Conservation (phyloP, 345 rosid genomes). For the Dimocarpus longan region DNA sequence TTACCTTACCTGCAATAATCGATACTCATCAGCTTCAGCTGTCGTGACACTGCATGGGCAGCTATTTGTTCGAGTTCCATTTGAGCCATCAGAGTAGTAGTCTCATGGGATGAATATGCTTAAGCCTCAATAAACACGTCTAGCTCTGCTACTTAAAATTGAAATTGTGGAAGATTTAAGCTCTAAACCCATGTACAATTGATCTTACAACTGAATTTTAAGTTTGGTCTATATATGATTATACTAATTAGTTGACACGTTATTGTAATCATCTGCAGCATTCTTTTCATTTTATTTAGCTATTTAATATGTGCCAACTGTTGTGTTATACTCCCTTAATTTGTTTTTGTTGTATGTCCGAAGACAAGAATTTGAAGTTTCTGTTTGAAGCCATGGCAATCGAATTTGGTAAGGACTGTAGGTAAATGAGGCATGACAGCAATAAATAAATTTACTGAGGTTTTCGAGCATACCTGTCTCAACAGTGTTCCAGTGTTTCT, state of each 20-base stretch:
- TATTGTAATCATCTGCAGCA: not conserved
- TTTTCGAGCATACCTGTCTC: no score
- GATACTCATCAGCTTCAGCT: constrained; percentile 71
- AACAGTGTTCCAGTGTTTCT: no score
- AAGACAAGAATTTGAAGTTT: no score
- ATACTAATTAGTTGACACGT: not conserved
- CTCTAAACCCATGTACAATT: not conserved
- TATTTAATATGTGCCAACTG: no score
- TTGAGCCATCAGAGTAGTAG: constrained; percentile 42
- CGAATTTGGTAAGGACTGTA: no score
- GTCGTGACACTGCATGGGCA: constrained; percentile 80
- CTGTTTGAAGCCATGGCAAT: no score
- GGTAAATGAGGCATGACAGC: no score
- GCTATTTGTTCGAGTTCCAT: constrained; percentile 67
- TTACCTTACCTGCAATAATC: constrained; percentile 62
- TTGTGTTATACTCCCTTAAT: no score
- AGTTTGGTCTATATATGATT: not conserved
- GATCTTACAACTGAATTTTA: not conserved
- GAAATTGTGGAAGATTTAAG: not conserved
- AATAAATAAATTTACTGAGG: no score
- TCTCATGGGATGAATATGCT: not conserved
- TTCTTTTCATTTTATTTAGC: no score
- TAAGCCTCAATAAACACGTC: not conserved
- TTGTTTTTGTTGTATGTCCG: no score
- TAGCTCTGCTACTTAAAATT: no score